These are phyloP conservation scores for Asterochloris sp. DNA, from an alignment of 139 green algal species.

Conservation along the genomic window DNA sequence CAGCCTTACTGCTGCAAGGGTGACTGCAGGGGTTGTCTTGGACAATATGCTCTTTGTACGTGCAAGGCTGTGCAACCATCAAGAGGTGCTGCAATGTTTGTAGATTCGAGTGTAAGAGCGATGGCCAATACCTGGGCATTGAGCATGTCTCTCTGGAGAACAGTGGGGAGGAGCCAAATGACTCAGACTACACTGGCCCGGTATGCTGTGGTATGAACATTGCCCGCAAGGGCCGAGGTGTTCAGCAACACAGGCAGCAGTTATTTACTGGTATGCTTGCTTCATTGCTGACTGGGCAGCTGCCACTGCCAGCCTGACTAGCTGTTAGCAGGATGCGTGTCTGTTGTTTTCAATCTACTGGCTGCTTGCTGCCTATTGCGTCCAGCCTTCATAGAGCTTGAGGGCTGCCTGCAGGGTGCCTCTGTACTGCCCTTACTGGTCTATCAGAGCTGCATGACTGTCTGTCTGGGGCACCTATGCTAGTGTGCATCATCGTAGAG, in stretches of 20 bases:
- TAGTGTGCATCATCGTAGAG: background rate
- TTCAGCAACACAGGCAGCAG: background rate
- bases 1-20: too few species aligned
- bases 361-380: too few species aligned
- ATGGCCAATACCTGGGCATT: constrained; percentile 18
- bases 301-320: background rate
- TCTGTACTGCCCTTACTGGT: too few species aligned
- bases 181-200: constrained; percentile 5
- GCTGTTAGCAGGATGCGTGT: too few species aligned
- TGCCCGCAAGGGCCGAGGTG: background rate
- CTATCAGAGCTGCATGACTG: background rate
- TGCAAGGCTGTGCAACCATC: background rate
- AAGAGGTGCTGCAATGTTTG: background rate
- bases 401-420: too few species aligned
- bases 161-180: constrained; percentile 1
- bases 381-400: too few species aligned
- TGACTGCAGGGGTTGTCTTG: background rate
- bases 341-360: too few species aligned
- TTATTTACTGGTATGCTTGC: background rate
- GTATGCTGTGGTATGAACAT: background rate
- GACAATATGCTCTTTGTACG: background rate
- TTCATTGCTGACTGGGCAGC: background rate
- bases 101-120: constrained; percentile 14
- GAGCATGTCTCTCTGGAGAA: constrained; percentile 14
- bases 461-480: background rate